Conservation (phyloP, 257 asterid species). For the Verbena officinalis region DNA sequence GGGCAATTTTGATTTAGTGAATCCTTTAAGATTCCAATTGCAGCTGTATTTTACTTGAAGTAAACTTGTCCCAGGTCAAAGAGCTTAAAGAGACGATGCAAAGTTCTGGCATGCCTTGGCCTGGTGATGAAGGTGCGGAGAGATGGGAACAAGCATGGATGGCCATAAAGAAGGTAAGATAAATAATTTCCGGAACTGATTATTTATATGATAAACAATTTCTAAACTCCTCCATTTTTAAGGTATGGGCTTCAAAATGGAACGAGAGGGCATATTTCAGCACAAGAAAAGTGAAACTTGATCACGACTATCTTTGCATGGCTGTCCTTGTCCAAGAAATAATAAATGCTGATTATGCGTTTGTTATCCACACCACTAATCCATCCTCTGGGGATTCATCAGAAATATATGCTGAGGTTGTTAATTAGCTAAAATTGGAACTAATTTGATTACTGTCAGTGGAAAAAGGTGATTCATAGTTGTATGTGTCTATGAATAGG, state of each 20-base stretch:
- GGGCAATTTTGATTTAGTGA: conserved; percentile 22
- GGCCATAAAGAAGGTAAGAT: conserved; percentile 86
- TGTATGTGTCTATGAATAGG: conserved; percentile 52
- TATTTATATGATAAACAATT: neutral
- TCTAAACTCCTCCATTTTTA: conserved; percentile 9
- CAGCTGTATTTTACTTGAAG: conserved; percentile 26
- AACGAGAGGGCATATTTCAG: conserved; percentile 98
- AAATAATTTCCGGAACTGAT: conserved; percentile 2
- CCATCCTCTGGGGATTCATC: conserved; percentile 94
- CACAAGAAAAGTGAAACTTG: conserved; percentile 92
- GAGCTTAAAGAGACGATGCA: conserved; percentile 89
- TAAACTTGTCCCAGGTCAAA: conserved; percentile 59
- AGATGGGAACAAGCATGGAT: conserved; percentile 99
- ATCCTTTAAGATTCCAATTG: neutral
- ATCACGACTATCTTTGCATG: conserved; percentile 95
- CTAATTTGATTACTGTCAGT: too few species aligned
- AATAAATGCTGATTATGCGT: conserved; percentile 96
- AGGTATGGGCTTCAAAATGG: conserved; percentile 99
- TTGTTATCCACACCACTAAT: conserved; percentile 96
- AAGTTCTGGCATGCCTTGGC: conserved; percentile 99
- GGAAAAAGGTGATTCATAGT: conserved; percentile 10
- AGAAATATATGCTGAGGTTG: conserved; percentile 98
- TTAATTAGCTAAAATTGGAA: too few species aligned
- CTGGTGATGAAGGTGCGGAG: conserved; percentile 94
- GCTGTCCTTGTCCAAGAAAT: conserved; percentile 99